Percentiles rank a stretch among this genome's conserved stretches.
Conservation (phyloP, 2,329 filamentous ascomycete genomes). For the Raffaelea deltoideospora region DNA sequence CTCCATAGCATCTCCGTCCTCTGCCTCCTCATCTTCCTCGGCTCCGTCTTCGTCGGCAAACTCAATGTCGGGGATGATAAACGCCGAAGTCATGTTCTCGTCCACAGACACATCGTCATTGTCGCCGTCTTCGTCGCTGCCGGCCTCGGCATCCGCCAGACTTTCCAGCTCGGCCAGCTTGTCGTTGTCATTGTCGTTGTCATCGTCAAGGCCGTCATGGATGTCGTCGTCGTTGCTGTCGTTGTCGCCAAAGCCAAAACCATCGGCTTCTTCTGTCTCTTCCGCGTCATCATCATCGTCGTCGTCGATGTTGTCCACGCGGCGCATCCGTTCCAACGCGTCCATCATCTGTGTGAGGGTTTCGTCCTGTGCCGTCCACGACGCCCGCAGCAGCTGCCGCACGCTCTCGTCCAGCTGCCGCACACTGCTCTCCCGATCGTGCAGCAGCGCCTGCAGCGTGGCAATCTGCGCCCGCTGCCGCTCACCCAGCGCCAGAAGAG, state of each 20-base stretch:
- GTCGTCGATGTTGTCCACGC: neutral
- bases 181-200: neutral
- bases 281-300: neutral
- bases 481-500: conserved; percentile 5
- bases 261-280: neutral
- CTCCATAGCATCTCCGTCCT: neutral
- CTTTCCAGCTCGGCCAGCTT: neutral
- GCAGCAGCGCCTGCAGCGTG: conserved; percentile 6
- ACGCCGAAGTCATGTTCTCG: conserved; percentile 13
- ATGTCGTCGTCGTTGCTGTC: neutral
- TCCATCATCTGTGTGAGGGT: conserved; percentile 9
- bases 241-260: too few species aligned
- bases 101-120: conserved; percentile 5
- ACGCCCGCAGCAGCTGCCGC: conserved; percentile 9
- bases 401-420: conserved; percentile 10
- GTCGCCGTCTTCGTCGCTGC: neutral
- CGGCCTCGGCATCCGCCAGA: neutral
- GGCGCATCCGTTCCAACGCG: conserved; percentile 2
- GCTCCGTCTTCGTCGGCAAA: conserved; percentile 1
- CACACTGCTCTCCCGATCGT: conserved; percentile 8
- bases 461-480: conserved; percentile 8
- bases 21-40: neutral
- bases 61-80: conserved; percentile 11
- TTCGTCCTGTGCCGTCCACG: conserved; percentile 9
- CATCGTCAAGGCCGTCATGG: neutral